A percentile compares a stretch with the other conserved stretches of the same genome.
These are phyloP conservation scores for Adenanthera pavonina DNA, from an alignment of 306 rosid species.

Conservation along the genomic window DNA sequence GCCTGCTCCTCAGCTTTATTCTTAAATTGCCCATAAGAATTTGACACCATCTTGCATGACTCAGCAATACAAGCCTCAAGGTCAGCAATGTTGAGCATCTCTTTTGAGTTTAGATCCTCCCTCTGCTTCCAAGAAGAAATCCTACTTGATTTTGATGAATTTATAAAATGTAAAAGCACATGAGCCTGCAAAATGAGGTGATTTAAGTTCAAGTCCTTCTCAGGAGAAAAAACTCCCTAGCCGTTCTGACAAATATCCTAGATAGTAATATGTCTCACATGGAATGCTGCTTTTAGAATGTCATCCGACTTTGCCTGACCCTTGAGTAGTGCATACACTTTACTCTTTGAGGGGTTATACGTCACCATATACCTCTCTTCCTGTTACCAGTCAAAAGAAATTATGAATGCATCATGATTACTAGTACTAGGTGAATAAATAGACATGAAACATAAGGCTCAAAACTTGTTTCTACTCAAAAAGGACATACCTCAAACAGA, in stretches of 20 bases:
- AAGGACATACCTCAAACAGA: conserved; percentile 68
- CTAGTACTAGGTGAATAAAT: conserved; percentile 17
- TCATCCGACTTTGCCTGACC: conserved; percentile 96
- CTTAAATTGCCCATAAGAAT: conserved; percentile 78
- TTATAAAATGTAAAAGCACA: conserved; percentile 80
- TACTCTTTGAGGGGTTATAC: conserved; percentile 78
- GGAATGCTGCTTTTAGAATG: conserved; percentile 95
- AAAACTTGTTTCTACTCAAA: conserved; percentile 27
- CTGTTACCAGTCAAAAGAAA: conserved; percentile 56
- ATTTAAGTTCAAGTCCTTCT: conserved; percentile 24
- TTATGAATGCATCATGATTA: conserved; percentile 31
- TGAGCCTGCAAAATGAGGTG: conserved; percentile 73
- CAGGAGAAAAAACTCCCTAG: not conserved
- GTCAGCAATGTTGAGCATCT: conserved; percentile 49
- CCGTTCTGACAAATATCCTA: conserved; percentile 26
- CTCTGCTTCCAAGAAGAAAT: conserved; percentile 49
- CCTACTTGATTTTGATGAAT: conserved; percentile 50
- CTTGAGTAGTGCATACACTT: conserved; percentile 92
- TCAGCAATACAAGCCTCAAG: conserved; percentile 73
- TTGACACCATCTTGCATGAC: conserved; percentile 78
- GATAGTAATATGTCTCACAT: conserved; percentile 65
- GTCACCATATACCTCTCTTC: conserved; percentile 88
- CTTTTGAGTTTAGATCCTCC: conserved; percentile 46
- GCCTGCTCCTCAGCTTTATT: conserved; percentile 86
- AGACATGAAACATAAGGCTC: conserved; percentile 10